Evolutionary conservation across 2,329 filamentous ascomycete species (phyloP), one percentile per base, ranked within the genome.

Genomic region (Rhynchosporium graminicola): DNA sequence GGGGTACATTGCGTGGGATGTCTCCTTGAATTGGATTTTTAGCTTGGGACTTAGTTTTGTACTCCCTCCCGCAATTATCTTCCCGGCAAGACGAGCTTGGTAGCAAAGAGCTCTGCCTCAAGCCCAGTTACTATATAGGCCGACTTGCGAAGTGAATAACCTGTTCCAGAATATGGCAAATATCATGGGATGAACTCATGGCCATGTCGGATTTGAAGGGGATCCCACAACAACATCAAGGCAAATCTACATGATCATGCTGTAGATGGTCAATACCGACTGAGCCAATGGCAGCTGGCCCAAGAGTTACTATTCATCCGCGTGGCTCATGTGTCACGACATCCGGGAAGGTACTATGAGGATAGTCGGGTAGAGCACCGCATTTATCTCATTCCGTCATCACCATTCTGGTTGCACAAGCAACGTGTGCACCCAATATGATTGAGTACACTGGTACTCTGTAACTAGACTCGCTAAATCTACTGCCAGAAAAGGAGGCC

Each of bases 41-140:
- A 33, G 54, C 26, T 8, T 57, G 40, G 40, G 40, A 33, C 28
- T 40, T 57, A 57, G 45, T 57, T 57, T 57, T 57, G 42, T 57
- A 57, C 36, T 20, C n/a, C 9, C 43, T n/a, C n/a, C 43, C 43
- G 43, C 9, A 28, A 20, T 38, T 26, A 28, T 54, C 3, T 40
- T 9, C 20, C 51, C 33, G 13, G 51, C n/a, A 12, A 40, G 29
- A 28, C 28, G 36, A 20, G 28, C 51, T 42, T 54, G 20, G 33
- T 42, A 28, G 51, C 9, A 40, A 4, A 20, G 28, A 20, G 38
- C 33, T 42, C 36, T 54, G 28, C 36, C 12, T 54, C 36, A n/a
- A 20, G 40, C 8, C 20, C 36, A 29, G 20, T 6, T 42, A 40
- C n/a, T 54, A 40, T 42, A 54, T 10, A 28, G 3, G 10, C 36